phyloP scores from a whole-genome alignment of 768 basidiomycete genomes.

The Panaeolus papilionaceus region DNA sequence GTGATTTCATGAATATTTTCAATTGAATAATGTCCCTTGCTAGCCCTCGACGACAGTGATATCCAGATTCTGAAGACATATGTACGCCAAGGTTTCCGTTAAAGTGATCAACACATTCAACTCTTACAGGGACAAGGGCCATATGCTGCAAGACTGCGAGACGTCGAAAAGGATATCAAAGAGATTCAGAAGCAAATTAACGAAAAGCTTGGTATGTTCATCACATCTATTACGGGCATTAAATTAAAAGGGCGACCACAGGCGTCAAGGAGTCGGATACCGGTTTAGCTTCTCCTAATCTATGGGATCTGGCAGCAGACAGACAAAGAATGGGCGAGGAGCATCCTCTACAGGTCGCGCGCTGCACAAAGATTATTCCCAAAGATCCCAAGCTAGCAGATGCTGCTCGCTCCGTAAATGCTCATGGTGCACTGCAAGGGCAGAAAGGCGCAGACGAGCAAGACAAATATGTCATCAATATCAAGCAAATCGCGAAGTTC shows the following conservation, averaged over 20 bases:
- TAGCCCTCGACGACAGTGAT: slow-evolving; percentile 96
- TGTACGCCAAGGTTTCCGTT: slow-evolving; percentile 49
- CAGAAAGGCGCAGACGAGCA: slow-evolving; percentile 98
- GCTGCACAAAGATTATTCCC: slow-evolving; percentile 98
- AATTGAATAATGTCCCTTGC: slow-evolving; percentile 19
- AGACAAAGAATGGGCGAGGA: slow-evolving; percentile 89
- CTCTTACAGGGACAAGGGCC: slow-evolving; percentile 91
- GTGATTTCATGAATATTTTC: slow-evolving; percentile 9
- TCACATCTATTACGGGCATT: not conserved
- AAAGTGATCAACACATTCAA: slow-evolving; percentile 15
- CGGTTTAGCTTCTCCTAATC: slow-evolving; percentile 93
- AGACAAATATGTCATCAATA: slow-evolving; percentile 99
- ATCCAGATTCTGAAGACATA: slow-evolving; percentile 99
- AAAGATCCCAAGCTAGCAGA: slow-evolving; percentile 78
- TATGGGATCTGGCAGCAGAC: slow-evolving; percentile 97
- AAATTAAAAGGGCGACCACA: slow-evolving; percentile 32
- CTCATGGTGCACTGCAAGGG: slow-evolving; percentile 77
- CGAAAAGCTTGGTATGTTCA: slow-evolving; percentile 85
- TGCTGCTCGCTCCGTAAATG: slow-evolving; percentile 80
- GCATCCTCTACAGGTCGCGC: slow-evolving; percentile 94
- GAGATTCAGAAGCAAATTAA: slow-evolving; percentile 97
- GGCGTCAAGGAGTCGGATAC: slow-evolving; percentile 99
- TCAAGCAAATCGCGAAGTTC: slow-evolving; percentile 99
- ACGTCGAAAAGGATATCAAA: slow-evolving; percentile 90
- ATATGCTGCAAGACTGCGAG: slow-evolving; percentile 88